Conservation (phyloP, 1,139 yeast species). For the Kurtzmaniella quercitrusa region DNA sequence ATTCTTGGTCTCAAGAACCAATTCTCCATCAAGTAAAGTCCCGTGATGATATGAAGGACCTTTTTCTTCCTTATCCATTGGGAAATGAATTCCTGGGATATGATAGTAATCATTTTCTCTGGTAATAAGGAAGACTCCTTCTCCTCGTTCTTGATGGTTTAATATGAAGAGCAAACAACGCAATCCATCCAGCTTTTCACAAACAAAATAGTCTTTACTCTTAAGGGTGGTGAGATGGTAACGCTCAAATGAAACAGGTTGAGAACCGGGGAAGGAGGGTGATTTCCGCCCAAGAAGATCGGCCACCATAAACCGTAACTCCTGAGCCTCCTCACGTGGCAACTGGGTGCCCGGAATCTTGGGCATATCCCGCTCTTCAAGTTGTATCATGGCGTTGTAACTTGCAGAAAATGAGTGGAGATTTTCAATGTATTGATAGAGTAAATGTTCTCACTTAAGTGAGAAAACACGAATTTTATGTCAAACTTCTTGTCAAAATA, state of each 20-base stretch:
- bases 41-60: conserved; percentile 70
- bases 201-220: conserved; percentile 69
- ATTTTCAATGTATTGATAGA: background rate
- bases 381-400: conserved; percentile 25
- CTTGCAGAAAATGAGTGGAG: background rate
- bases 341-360: conserved; percentile 79
- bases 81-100: conserved; percentile 83
- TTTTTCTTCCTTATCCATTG: conserved; percentile 52
- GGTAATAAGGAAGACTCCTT: conserved; percentile 73
- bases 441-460: background rate
- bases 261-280: conserved; percentile 77
- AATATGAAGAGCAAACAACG: conserved; percentile 69
- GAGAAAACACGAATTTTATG: too few species aligned
- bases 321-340: conserved; percentile 66
- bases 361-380: conserved; percentile 65
- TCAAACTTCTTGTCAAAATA: too few species aligned
- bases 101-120: conserved; percentile 83
- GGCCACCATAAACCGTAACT: conserved; percentile 66
- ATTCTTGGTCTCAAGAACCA: conserved; percentile 56
- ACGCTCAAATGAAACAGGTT: conserved; percentile 87
- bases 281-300: conserved; percentile 55
- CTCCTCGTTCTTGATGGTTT: conserved; percentile 69
- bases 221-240: conserved; percentile 62
- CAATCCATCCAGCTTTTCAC: conserved; percentile 95
- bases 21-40: conserved; percentile 88